Evolutionary conservation across 768 basidiomycete genomes (phyloP).

Genomic region (Nevesoporus exiguus): DNA sequence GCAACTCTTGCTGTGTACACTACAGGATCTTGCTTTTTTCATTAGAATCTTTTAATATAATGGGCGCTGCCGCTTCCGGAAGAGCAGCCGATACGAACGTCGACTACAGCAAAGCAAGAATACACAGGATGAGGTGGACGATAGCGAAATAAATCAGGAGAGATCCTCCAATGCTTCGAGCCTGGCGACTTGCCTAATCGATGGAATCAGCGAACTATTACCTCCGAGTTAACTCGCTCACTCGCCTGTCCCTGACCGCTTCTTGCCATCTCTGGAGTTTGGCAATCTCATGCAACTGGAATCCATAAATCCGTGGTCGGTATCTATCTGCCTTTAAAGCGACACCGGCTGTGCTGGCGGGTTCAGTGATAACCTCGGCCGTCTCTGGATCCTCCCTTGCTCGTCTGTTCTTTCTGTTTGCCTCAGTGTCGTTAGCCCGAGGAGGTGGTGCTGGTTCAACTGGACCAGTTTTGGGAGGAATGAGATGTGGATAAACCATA

Average conservation of each 20-base stretch:
- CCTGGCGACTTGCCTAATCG: conserved; percentile 43
- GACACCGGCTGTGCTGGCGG: conserved; percentile 72
- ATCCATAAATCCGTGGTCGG: conserved; percentile 92
- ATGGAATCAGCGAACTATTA: conserved; percentile 5
- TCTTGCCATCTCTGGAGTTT: conserved; percentile 96
- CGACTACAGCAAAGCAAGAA: conserved; percentile 9
- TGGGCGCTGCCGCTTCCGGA: not conserved
- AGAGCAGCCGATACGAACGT: not conserved
- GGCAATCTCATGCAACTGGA: conserved; percentile 92
- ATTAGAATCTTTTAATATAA: conserved; percentile 1
- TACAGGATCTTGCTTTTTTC: not conserved
- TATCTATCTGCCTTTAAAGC: conserved; percentile 92
- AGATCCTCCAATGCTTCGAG: conserved; percentile 46
- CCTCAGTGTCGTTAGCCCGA: conserved; percentile 29
- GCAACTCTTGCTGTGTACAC: not conserved
- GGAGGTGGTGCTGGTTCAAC: conserved; percentile 33
- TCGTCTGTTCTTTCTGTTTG: conserved; percentile 40
- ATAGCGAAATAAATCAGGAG: conserved; percentile 15
- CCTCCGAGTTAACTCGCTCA: not conserved
- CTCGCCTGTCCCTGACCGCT: conserved; percentile 79
- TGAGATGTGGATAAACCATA: conserved; percentile 93
- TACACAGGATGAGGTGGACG: not conserved
- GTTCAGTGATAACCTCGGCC: conserved; percentile 57
- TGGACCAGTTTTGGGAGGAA: conserved; percentile 75
- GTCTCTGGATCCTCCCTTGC: conserved; percentile 52